These are phyloP conservation scores for Boletus fagicola DNA, from an alignment of 768 basidiomycete species.

Conservation along the genomic window DNA sequence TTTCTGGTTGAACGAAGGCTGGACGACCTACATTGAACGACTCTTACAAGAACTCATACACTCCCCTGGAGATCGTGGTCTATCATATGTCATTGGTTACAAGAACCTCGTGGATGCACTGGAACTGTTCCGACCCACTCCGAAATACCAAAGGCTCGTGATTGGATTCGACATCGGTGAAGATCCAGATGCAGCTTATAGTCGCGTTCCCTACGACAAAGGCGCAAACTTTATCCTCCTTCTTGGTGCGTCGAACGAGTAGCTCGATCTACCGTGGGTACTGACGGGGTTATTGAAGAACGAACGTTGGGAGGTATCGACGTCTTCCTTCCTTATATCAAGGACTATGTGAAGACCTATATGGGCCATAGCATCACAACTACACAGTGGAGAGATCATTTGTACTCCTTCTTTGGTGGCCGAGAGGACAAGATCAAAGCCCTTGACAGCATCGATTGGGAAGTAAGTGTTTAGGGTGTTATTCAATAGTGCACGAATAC, in stretches of 20 bases:
- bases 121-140: slow-evolving; percentile 52
- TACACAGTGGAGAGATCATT: slow-evolving; percentile 54
- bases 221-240: slow-evolving; percentile 86
- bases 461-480: slow-evolving; percentile 37
- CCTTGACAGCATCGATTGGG: slow-evolving; percentile 55
- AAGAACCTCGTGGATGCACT: slow-evolving; percentile 74
- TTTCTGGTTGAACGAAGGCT: slow-evolving; percentile 92
- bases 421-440: slow-evolving; percentile 44
- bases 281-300: slow-evolving; percentile 33
- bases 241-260: slow-evolving; percentile 49
- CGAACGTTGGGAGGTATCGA: slow-evolving; percentile 55
- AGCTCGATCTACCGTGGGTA: too few species aligned
- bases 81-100: slow-evolving; percentile 75
- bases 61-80: slow-evolving; percentile 72
- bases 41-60: slow-evolving; percentile 69
- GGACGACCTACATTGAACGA: slow-evolving; percentile 93
- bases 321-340: slow-evolving; percentile 55
- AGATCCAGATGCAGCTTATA: slow-evolving; percentile 77
- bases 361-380: slow-evolving; percentile 57
- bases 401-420: slow-evolving; percentile 50
- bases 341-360: slow-evolving; percentile 54
- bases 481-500: not conserved
- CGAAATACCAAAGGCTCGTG: slow-evolving; percentile 75
- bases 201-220: slow-evolving; percentile 81
- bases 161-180: slow-evolving; percentile 71